Percentiles rank a stretch among this genome's conserved stretches.
Conservation (phyloP, 345 rosid genomes). For the Kernera saxatilis region DNA sequence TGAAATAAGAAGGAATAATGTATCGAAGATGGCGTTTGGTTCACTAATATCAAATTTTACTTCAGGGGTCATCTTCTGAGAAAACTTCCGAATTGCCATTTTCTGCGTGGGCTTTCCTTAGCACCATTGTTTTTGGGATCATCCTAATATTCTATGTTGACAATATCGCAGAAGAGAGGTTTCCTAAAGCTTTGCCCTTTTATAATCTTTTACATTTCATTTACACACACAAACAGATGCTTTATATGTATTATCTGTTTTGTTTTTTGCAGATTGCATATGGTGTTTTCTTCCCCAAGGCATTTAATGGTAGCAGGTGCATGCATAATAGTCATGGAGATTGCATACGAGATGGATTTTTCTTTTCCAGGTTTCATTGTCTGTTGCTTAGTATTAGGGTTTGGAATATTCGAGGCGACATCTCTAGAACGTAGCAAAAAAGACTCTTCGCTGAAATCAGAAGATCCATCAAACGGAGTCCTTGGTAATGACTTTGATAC, state of each 20-base stretch:
- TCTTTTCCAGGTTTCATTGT: slow-evolving; percentile 73
- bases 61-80: slow-evolving; percentile 71
- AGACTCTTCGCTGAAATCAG: slow-evolving; percentile 44
- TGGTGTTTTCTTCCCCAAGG: slow-evolving; percentile 99
- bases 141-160: slow-evolving; percentile 84
- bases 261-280: slow-evolving; percentile 60
- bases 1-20: background rate
- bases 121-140: slow-evolving; percentile 73
- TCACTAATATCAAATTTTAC: slow-evolving; percentile 23
- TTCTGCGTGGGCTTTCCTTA: slow-evolving; percentile 85
- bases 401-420: slow-evolving; percentile 84
- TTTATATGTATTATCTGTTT: background rate
- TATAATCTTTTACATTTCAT: background rate
- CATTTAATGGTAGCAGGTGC: slow-evolving; percentile 86
- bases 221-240: background rate
- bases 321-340: slow-evolving; percentile 80
- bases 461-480: slow-evolving; percentile 45
- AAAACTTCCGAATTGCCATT: slow-evolving; percentile 53
- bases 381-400: slow-evolving; percentile 73
- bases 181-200: slow-evolving; percentile 5
- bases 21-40: background rate
- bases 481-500: slow-evolving; percentile 42
- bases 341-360: slow-evolving; percentile 76
- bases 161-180: slow-evolving; percentile 95
- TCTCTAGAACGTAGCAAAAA: slow-evolving; percentile 61